Evolutionary conservation across 345 rosid genomes (phyloP).

Genomic region (Gossypium raimondii): DNA sequence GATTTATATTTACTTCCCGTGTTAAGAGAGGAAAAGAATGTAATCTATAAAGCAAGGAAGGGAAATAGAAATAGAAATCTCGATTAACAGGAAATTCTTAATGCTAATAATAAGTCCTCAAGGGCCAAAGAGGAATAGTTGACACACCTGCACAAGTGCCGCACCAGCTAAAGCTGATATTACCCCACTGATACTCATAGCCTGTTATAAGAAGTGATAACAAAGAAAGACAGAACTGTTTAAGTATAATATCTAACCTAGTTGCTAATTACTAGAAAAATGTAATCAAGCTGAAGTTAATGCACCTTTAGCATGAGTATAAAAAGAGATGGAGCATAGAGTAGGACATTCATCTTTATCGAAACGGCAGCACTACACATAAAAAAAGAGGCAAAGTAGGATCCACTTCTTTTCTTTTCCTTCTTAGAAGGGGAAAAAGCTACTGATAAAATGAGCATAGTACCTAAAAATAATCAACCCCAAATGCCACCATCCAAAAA

Average conservation of each 20-base stretch:
- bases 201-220: constrained; percentile 42
- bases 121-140: constrained; percentile 17
- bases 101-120: constrained; percentile 2
- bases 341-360: constrained; percentile 90
- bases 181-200: constrained; percentile 66
- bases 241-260: constrained; percentile 19
- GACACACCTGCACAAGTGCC: constrained; percentile 78
- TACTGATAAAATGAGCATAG: constrained; percentile 13
- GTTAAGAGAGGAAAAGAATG: not conserved
- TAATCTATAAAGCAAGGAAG: constrained; percentile 10
- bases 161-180: constrained; percentile 80
- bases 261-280: not conserved
- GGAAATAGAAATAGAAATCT: not conserved
- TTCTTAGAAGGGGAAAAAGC: not conserved
- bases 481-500: constrained; percentile 66
- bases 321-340: constrained; percentile 82
- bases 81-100: not conserved
- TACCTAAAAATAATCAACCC: constrained; percentile 87
- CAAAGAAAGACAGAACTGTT: constrained; percentile 17
- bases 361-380: constrained; percentile 71
- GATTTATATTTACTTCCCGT: constrained; percentile 13
- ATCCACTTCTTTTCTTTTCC: constrained; percentile 15
- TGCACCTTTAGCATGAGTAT: constrained; percentile 75
- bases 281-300: constrained; percentile 9
- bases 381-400: constrained; percentile 14